Base-by-base conservation (phyloP, 345 rosid species). In the thale cress (Arabidopsis thaliana) region DNA sequence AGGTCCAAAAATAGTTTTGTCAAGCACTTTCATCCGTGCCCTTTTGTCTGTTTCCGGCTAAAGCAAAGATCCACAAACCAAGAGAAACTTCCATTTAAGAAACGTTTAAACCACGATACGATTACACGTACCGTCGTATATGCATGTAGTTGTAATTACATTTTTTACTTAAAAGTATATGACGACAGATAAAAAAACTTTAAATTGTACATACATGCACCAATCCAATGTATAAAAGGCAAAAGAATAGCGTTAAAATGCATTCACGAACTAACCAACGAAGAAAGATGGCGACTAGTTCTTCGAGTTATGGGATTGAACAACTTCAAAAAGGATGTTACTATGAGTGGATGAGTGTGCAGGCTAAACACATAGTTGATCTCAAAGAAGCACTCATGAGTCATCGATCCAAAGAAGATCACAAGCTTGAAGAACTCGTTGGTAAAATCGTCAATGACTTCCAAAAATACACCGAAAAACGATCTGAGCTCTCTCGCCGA, bases 351-450 rank as follows among this genome's bases (percentile, higher is more conserved):
- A 78, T 65, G 77, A 49, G 40, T 48, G 33, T 78, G 30, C 77
- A 78, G 65, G 1, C 68, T 41, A 57, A 57, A 24, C 62, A 71
- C 67, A 51, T 71, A 36, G 16, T 10, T 7, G 63, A 78, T 52
- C 81, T 78, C 24, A 78, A 78, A 65, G 72, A 78, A 63, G 68
- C 67, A 50, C 72, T 78, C 66, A 46, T 13, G 44, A 36, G n/a
- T 20, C 67, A 70, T 37, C 44, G 28, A 42, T 40, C 67, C 58
- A 70, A 65, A 30, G 12, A 56, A 16, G 61, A 68, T 5, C 16
- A 22, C 14, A 20, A 28, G 24, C 64, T 58, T 48, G 56, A 5
- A 12, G 69, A 68, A 8, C 75, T 83, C 9, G 25, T 65, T n/a
- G n/a, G 55, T 38, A 55, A 67, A 11, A 40, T 23, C 74, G 10